Percentiles rank a stretch among this genome's conserved stretches.
phyloP scores from a whole-genome alignment of 2,329 filamentous ascomycete species.

The Verticillium isaacii region DNA sequence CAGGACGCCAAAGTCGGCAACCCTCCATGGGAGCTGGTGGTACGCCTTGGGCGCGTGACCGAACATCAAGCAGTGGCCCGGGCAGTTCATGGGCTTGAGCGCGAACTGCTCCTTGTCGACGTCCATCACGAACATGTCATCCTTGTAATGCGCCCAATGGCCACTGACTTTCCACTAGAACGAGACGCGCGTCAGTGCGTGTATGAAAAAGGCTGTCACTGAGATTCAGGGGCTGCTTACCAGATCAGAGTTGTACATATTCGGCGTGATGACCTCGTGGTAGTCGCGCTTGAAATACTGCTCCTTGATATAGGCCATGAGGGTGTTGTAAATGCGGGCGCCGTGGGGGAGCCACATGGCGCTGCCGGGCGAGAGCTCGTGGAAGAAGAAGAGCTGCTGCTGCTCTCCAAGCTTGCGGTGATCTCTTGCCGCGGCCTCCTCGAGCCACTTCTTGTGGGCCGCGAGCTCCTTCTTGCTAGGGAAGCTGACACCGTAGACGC shows the following conservation, averaged over 20 bases:
- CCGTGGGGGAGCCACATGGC: conserved; percentile 91
- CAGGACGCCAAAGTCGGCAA: conserved; percentile 93
- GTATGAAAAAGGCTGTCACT: background rate
- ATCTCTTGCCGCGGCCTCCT: conserved; percentile 96
- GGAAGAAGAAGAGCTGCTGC: conserved; percentile 97
- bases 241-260: conserved; percentile 89
- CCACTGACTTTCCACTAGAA: background rate
- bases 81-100: conserved; percentile 98
- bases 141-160: conserved; percentile 62
- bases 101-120: conserved; percentile 80
- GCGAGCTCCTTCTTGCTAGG: conserved; percentile 94
- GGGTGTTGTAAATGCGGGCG: conserved; percentile 85
- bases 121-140: conserved; percentile 70
- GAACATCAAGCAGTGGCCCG: conserved; percentile 88
- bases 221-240: background rate
- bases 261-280: conserved; percentile 85
- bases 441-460: conserved; percentile 90
- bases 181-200: background rate
- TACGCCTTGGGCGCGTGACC: conserved; percentile 80
- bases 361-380: conserved; percentile 87
- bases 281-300: conserved; percentile 94
- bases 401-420: conserved; percentile 91
- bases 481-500: conserved; percentile 93
- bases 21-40: conserved; percentile 81
- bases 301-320: conserved; percentile 74